A percentile compares a stretch with the other conserved stretches of the same genome.
Conservation (phyloP, 2,329 filamentous ascomycete genomes). For the Aureobasidium lini region DNA sequence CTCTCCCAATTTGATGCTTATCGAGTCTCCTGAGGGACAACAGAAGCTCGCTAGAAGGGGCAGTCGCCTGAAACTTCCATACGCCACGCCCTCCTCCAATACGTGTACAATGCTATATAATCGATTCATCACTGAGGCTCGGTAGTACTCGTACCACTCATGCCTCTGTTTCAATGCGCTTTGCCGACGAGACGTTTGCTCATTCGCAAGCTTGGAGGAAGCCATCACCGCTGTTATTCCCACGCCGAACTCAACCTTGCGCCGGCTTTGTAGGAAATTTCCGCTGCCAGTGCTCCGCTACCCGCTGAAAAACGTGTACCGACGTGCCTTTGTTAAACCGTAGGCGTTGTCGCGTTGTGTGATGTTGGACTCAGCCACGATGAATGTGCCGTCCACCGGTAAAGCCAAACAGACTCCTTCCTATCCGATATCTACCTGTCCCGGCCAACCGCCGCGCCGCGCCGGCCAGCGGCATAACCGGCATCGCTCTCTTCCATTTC, state of each 20-base stretch:
- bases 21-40: neutral
- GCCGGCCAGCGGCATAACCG: neutral
- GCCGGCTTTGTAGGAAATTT: no score
- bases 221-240: neutral
- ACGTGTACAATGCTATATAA: neutral
- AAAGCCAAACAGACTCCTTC: no score
- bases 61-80: neutral
- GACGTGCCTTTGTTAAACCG: neutral
- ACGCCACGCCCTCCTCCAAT: neutral
- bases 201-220: neutral
- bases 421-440: no score
- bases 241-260: neutral
- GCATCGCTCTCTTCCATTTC: neutral
- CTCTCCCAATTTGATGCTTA: neutral
- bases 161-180: neutral
- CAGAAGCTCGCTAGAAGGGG: neutral
- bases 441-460: neutral
- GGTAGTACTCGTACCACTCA: neutral
- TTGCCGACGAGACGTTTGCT: neutral
- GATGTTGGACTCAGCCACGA: no score
- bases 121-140: neutral
- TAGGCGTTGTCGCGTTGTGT: neutral
- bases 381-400: no score
- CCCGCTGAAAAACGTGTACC: neutral
- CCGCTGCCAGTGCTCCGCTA: neutral